Evolutionary conservation across 192 early-diverging fungal genomes (phyloP), one percentile per base, ranked within the genome.

Genomic region (Gaertneriomyces semiglobifer): DNA sequence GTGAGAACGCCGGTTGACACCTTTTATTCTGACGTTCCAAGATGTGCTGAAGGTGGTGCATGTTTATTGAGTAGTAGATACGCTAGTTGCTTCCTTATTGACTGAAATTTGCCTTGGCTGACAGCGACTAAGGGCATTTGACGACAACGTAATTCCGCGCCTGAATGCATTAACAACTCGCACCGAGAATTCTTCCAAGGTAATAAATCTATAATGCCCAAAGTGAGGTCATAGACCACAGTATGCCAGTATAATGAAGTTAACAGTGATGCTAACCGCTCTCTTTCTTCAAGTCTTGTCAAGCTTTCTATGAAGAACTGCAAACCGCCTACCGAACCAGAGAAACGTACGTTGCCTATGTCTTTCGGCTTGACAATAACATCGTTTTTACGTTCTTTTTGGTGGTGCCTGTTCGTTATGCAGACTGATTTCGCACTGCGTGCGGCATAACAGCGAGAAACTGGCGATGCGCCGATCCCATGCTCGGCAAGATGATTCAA

Each of bases 141-240:
- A 69, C 52, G 68, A 69, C 44, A 69, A 69, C 48, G 60, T 62
- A 6, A 50, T 62, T 19, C 68, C 68, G 8, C 19, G 53, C 8
- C 60, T 69, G 41, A 69, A 69, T 42, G 68, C 60, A 5, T 20
- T 69, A 16, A 62, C 52, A 12, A 69, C 68, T 6, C 68, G 68
- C 0, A 10, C 59, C 7, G 41, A 47, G 20, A 25, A 60, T 51
- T 14, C 53, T 7, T 61, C 25, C 6, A 41, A 68, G 57, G 66
- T 68, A 50, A 51, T 68, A 50, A 51, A 50, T 50, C 11, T 50
- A n/a, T 0, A 57, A 12, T 57, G 55, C 19, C 0, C 12, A 19
- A 38, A 16, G 20, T 38, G 12, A 16, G 19, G 55, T 57, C 19
- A 57, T 9, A 57, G 4, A 8, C 4, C 14, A 0, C 7, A 33